phyloP scores from a whole-genome alignment of 768 basidiomycete genomes.

The Psilocybe azurescens region DNA sequence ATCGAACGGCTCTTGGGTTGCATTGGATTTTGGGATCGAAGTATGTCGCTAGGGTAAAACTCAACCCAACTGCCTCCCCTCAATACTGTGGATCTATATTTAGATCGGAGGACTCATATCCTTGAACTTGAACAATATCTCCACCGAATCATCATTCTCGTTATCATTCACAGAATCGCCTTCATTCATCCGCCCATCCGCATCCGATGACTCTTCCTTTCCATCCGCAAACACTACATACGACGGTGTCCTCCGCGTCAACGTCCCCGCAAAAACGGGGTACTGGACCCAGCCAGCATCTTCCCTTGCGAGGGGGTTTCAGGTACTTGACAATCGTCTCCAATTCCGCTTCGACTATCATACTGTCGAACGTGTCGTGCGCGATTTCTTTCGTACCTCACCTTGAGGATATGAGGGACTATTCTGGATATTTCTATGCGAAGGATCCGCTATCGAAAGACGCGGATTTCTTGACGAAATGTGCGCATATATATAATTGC shows the following conservation, averaged over 20 bases:
- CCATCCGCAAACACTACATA: slow-evolving; percentile 49
- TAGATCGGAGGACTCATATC: slow-evolving; percentile 62
- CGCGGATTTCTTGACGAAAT: slow-evolving; percentile 54
- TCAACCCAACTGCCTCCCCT: background rate
- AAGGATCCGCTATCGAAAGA: slow-evolving; percentile 49
- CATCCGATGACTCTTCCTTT: slow-evolving; percentile 58
- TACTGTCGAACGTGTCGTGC: slow-evolving; percentile 54
- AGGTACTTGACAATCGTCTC: slow-evolving; percentile 57
- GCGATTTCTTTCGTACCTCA: slow-evolving; percentile 61
- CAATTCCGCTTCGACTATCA: slow-evolving; percentile 34
- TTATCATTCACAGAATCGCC: slow-evolving; percentile 67
- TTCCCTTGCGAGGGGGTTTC: slow-evolving; percentile 55
- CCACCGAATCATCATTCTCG: slow-evolving; percentile 41
- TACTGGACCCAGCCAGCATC: slow-evolving; percentile 54
- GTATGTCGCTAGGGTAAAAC: slow-evolving; percentile 29
- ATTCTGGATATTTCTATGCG: slow-evolving; percentile 59
- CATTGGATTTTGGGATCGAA: slow-evolving; percentile 62
- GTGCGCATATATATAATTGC: slow-evolving; percentile 25
- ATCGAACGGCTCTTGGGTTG: slow-evolving; percentile 49
- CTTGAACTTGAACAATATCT: slow-evolving; percentile 42
- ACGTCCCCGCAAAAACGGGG: slow-evolving; percentile 38
- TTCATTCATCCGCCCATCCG: slow-evolving; percentile 53
- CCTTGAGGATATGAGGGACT: slow-evolving; percentile 49
- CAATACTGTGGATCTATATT: background rate
- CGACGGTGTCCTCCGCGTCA: slow-evolving; percentile 46